Percentiles rank a stretch among this genome's conserved stretches.
These are phyloP conservation scores for Botrytis aclada DNA, from an alignment of 2,329 filamentous ascomycete species.

Conservation along the genomic window DNA sequence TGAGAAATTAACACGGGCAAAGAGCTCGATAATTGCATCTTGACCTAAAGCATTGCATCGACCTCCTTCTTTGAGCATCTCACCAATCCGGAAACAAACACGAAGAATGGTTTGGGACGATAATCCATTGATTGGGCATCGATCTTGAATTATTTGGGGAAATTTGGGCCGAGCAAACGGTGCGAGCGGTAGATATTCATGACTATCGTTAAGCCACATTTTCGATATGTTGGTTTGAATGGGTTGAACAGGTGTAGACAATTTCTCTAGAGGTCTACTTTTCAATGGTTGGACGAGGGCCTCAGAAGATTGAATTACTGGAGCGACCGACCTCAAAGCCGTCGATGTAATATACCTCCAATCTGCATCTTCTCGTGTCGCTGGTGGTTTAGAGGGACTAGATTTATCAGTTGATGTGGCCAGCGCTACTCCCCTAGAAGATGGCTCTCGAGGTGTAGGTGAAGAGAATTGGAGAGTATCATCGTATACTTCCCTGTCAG, in stretches of 20 bases:
- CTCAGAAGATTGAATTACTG: background rate
- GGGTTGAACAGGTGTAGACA: background rate
- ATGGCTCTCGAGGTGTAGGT: conserved; percentile 18
- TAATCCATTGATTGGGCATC: conserved; percentile 53
- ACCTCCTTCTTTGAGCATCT: conserved; percentile 51
- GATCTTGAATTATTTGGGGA: conserved; percentile 47
- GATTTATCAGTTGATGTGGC: conserved; percentile 20
- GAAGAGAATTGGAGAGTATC: conserved; percentile 33
- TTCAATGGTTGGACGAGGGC: background rate
- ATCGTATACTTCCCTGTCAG: conserved; percentile 31
- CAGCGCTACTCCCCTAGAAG: background rate
- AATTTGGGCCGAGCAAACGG: conserved; percentile 53
- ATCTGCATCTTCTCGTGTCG: conserved; percentile 12
- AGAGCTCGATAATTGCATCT: conserved; percentile 60
- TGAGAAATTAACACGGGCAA: conserved; percentile 57
- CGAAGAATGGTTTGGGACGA: conserved; percentile 48
- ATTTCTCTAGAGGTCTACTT: background rate
- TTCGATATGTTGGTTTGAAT: background rate
- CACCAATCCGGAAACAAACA: conserved; percentile 62
- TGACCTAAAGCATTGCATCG: conserved; percentile 46
- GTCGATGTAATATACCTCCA: conserved; percentile 3
- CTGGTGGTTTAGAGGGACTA: conserved; percentile 20
- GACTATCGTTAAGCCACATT: conserved; percentile 27
- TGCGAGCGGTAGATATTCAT: conserved; percentile 35
- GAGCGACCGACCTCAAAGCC: background rate